Base-by-base conservation (phyloP, 2,329 filamentous ascomycete species). In the Colletotrichum gigasporum region DNA sequence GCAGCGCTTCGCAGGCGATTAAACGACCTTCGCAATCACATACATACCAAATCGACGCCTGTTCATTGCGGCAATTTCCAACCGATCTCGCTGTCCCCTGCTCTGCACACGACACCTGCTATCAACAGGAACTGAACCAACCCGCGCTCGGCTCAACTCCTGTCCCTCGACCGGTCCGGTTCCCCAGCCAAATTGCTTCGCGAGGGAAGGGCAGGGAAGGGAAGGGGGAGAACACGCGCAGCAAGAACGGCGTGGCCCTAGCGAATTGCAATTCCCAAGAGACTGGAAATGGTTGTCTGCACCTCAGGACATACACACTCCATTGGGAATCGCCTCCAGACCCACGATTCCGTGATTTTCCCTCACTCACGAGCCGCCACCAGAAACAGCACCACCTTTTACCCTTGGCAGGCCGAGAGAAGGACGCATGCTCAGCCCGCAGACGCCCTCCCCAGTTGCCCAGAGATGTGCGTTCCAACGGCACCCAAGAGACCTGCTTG, bases 221-320 rank as follows among this genome's bases (percentile, higher is more conserved):
- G 26, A 62, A 20, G 16, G 26, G 35, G 28, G 48, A 61, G 34
- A 45, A 14, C n/a, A n/a, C n/a, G 35, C 56, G 22, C 44, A 39
- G 60, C 47, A 16, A 37, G 62, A 42, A 52, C 34, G 34, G 41
- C 41, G 44, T 63, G 52, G 37, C 22, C 34, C 62, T 61, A 54
- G 50, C 34, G 16, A 39, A 41, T 20, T 41, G 62, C 56, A 62
- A 65, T 65, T 64, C 62, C 62, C 62, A 54, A 65, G 62, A 35
- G 37, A 47, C 62, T 65, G 62, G 62, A 65, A 65, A 61, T 60
- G 56, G 62, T 65, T 65, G 62, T 41, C 57, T 65, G 62, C 56
- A 61, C 62, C 56, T 61, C 42, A 61, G 62, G 56, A 62, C 41
- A 30, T 41, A 35, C 41, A 20, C 57, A 16, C 48, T 61, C 34